These are phyloP conservation scores for Musa schizocarpa DNA, from an alignment of 176 grass and related monocot species.

Conservation along the genomic window DNA sequence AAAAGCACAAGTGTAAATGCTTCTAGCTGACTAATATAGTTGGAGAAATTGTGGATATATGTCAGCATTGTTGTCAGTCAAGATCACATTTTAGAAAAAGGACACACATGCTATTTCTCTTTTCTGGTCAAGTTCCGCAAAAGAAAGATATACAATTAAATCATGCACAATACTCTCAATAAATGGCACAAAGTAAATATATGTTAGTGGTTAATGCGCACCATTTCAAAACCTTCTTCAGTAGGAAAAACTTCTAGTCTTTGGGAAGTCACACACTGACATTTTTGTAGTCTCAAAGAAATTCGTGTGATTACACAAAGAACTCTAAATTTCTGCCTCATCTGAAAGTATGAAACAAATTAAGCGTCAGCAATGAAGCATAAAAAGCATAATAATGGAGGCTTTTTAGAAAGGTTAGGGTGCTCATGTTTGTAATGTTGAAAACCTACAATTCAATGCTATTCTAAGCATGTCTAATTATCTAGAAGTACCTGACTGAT, in stretches of 20 bases:
- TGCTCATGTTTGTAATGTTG: too few relatives aligned
- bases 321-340: constrained; percentile 9
- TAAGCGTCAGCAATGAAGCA: not conserved
- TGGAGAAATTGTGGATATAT: too few relatives aligned
- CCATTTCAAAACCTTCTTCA: constrained; percentile 4
- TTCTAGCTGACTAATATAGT: too few relatives aligned
- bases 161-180: not conserved
- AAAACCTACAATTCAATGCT: not conserved
- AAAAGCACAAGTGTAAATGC: too few relatives aligned
- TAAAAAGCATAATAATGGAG: too few relatives aligned
- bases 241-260: constrained; percentile 6
- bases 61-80: too few relatives aligned
- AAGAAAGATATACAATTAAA: not conserved
- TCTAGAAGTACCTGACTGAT: too few relatives aligned
- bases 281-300: constrained; percentile 1
- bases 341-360: not conserved
- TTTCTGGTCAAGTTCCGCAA: too few relatives aligned
- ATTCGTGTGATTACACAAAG: constrained; percentile 10
- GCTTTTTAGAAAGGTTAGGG: too few relatives aligned
- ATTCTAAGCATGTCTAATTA: not conserved
- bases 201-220: not conserved
- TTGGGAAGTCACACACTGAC: constrained; percentile 2
- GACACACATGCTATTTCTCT: not conserved
- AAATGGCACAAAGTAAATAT: not conserved
- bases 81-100: not conserved